phyloP scores from a whole-genome alignment of 192 early-diverging fungal genomes.

The Diversispora eburnea region DNA sequence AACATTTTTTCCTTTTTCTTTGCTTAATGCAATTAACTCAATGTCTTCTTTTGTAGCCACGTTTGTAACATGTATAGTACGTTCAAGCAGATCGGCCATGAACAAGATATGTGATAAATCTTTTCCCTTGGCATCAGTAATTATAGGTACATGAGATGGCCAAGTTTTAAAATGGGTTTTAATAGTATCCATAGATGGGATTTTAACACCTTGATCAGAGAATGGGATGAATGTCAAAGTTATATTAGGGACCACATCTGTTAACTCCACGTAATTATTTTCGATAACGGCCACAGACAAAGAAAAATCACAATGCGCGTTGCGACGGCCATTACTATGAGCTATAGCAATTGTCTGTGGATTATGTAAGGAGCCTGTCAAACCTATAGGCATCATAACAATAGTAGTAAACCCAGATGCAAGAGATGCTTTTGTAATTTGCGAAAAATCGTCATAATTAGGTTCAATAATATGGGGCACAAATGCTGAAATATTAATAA shows the following conservation, averaged over 20 bases:
- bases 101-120: constrained; percentile 87
- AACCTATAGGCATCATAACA: constrained; percentile 55
- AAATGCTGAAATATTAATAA: constrained; percentile 78
- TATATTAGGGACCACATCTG: constrained; percentile 39
- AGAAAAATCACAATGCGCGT: constrained; percentile 70
- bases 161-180: constrained; percentile 76
- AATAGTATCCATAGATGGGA: constrained; percentile 59
- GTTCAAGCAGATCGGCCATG: constrained; percentile 77
- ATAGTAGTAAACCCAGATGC: constrained; percentile 85
- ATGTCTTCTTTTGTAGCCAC: constrained; percentile 79
- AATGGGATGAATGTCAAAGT: constrained; percentile 64
- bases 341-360: constrained; percentile 52
- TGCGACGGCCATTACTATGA: constrained; percentile 41
- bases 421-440: constrained; percentile 32
- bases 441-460: constrained; percentile 54
- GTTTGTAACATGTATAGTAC: constrained; percentile 86
- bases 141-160: constrained; percentile 67
- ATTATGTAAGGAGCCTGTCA: constrained; percentile 54
- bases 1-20: constrained; percentile 79
- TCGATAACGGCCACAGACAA: constrained; percentile 64
- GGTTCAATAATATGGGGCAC: constrained; percentile 50
- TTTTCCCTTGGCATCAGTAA: constrained; percentile 82
- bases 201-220: constrained; percentile 40
- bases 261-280: constrained; percentile 54
- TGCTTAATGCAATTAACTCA: constrained; percentile 77